These are phyloP conservation scores for Penstemon newberryi DNA, from an alignment of 257 asterid species.

Conservation along the genomic window DNA sequence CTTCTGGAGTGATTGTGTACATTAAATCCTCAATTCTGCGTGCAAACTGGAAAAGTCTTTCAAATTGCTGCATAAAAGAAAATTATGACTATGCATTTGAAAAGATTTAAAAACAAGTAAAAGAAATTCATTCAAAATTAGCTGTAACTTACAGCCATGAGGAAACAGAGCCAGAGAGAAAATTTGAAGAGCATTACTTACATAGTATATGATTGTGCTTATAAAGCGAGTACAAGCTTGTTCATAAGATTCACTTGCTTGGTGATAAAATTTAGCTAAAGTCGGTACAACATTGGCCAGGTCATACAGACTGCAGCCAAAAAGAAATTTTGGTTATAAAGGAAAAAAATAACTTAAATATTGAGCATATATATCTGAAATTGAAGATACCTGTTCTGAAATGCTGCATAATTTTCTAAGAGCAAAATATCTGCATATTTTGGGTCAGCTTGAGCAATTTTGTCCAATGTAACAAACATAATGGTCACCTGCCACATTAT, in stretches of 20 bases:
- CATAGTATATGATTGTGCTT: conserved; percentile 79
- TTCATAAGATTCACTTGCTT: conserved; percentile 96
- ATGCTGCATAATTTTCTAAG: conserved; percentile 95
- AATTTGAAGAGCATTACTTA: conserved; percentile 41
- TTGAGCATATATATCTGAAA: conserved; percentile 19
- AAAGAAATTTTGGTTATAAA: background rate
- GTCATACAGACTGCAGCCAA: conserved; percentile 75
- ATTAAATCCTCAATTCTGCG: conserved; percentile 87
- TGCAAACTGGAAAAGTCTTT: conserved; percentile 86
- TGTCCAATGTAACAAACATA: conserved; percentile 96
- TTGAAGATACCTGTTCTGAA: conserved; percentile 78
- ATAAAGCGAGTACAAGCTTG: conserved; percentile 85
- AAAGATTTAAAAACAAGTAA: conserved; percentile 9
- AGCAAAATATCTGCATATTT: conserved; percentile 84
- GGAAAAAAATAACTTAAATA: background rate
- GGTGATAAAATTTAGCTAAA: conserved; percentile 94
- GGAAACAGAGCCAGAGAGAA: background rate
- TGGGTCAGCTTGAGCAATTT: conserved; percentile 81
- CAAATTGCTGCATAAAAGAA: conserved; percentile 79
- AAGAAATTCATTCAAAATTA: conserved; percentile 18
- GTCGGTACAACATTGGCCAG: conserved; percentile 96
- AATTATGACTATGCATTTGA: conserved; percentile 16
- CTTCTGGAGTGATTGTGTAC: conserved; percentile 71
- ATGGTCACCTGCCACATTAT: conserved; percentile 74
- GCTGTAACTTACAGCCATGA: too few species aligned